These are phyloP conservation scores for Mucor irregularis DNA, from an alignment of 371 early-diverging fungal genomes.

Conservation along the genomic window DNA sequence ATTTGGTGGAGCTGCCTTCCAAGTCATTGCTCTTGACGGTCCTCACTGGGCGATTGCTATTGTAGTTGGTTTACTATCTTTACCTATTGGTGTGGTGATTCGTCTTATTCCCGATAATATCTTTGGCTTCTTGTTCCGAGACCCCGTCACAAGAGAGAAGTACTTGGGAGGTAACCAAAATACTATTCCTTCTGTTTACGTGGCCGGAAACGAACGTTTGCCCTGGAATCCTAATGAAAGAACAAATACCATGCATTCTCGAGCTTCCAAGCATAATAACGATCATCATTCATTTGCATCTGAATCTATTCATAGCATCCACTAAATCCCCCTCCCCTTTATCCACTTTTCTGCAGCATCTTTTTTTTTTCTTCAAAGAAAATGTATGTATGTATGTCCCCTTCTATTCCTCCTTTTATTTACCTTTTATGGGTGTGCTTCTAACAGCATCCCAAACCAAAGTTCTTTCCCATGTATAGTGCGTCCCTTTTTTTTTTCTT, in stretches of 20 bases:
- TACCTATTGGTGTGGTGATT: conserved; percentile 70
- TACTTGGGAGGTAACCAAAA: conserved; percentile 21
- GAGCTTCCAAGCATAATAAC: conserved; percentile 20
- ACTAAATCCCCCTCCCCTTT: conserved; percentile 1
- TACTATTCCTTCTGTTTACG: conserved; percentile 25
- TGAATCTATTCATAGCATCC: conserved; percentile 12
- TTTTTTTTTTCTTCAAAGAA: background rate
- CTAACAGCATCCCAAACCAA: conserved; percentile 6
- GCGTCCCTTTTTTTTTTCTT: conserved; percentile 4
- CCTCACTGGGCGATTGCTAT: conserved; percentile 69
- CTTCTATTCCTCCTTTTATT: background rate
- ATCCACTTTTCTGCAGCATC: conserved; percentile 6
- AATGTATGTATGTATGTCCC: background rate
- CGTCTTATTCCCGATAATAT: conserved; percentile 60
- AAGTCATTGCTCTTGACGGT: conserved; percentile 42
- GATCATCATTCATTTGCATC: conserved; percentile 17
- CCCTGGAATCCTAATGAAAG: conserved; percentile 24
- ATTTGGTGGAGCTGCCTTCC: conserved; percentile 61
- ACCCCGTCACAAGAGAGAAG: conserved; percentile 22
- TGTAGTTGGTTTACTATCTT: conserved; percentile 56
- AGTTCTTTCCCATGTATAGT: conserved; percentile 22
- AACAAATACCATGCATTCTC: conserved; percentile 22
- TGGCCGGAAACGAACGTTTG: conserved; percentile 32
- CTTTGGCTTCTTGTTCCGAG: conserved; percentile 31
- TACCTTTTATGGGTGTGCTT: conserved; percentile 12